Evolutionary conservation across 495 filamentous ascomycete species (phyloP).

Genomic region (Glarea lozoyensis): DNA sequence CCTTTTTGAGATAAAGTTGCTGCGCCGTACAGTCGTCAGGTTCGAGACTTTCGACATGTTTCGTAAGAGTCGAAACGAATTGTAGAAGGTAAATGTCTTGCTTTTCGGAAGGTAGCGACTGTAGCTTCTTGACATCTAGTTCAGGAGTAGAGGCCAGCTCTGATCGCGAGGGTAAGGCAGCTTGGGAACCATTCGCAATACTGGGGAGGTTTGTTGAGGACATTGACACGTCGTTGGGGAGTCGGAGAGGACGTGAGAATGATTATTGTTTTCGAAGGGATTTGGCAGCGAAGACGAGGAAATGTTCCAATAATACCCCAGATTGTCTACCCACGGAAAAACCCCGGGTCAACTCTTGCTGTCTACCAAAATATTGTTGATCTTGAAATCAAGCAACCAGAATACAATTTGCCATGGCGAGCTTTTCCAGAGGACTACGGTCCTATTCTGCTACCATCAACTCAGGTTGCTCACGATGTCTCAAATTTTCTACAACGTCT

Average conservation of each 20-base stretch:
- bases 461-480: slow-evolving; percentile 33
- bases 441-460: slow-evolving; percentile 3
- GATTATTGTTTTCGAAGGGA: no score
- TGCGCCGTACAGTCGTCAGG: slow-evolving; percentile 73
- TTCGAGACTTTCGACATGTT: slow-evolving; percentile 65
- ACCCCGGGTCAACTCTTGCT: slow-evolving; percentile 7
- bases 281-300: no score
- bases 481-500: slow-evolving; percentile 43
- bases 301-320: no score
- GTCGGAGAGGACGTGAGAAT: slow-evolving; percentile 4
- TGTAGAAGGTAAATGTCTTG: slow-evolving; percentile 90
- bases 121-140: slow-evolving; percentile 81
- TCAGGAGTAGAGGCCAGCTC: slow-evolving; percentile 28
- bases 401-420: no score
- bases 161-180: slow-evolving; percentile 15
- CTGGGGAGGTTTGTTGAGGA: slow-evolving; percentile 17
- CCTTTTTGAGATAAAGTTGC: slow-evolving; percentile 81
- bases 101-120: slow-evolving; percentile 86
- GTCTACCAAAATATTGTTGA: no score
- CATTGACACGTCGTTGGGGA: slow-evolving; percentile 11
- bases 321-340: no score
- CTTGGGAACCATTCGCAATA: slow-evolving; percentile 25
- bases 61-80: slow-evolving; percentile 75
- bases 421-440: slow-evolving; percentile 19
- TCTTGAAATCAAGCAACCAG: no score